These are phyloP conservation scores for Daldinia decipiens DNA, from an alignment of 495 filamentous ascomycete genomes.

Conservation along the genomic window DNA sequence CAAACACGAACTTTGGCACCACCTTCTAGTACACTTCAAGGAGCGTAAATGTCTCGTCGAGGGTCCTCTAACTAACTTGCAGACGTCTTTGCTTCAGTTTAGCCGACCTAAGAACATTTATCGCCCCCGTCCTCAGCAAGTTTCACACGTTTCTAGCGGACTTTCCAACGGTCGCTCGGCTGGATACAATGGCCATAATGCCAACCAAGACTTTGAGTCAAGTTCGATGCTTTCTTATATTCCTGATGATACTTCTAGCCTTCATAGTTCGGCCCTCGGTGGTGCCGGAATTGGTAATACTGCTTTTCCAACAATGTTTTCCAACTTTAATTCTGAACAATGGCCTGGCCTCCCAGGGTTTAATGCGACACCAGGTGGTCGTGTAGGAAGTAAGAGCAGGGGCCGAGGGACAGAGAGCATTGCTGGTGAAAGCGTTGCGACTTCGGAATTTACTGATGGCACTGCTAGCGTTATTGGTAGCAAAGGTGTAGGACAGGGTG, in stretches of 20 bases:
- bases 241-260: constrained; percentile 94
- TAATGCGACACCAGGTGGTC: constrained; percentile 67
- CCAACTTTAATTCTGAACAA: constrained; percentile 82
- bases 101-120: constrained; percentile 91
- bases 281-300: constrained; percentile 78
- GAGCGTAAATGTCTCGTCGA: constrained; percentile 96
- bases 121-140: constrained; percentile 71
- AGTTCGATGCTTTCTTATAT: constrained; percentile 93
- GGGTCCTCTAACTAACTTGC: constrained; percentile 94
- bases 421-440: constrained; percentile 89
- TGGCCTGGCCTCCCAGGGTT: constrained; percentile 85
- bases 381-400: constrained; percentile 63
- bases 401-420: constrained; percentile 76
- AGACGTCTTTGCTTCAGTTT: constrained; percentile 94
- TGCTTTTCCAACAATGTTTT: constrained; percentile 95
- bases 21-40: constrained; percentile 96
- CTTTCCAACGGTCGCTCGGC: constrained; percentile 65
- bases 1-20: constrained; percentile 98
- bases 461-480: constrained; percentile 77
- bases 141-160: constrained; percentile 75
- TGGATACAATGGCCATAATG: constrained; percentile 58
- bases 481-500: constrained; percentile 72
- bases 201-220: constrained; percentile 79
- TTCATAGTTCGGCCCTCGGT: constrained; percentile 90
- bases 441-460: constrained; percentile 85